phyloP scores from a whole-genome alignment of 495 filamentous ascomycete species.

The Durotheca rogersii region DNA sequence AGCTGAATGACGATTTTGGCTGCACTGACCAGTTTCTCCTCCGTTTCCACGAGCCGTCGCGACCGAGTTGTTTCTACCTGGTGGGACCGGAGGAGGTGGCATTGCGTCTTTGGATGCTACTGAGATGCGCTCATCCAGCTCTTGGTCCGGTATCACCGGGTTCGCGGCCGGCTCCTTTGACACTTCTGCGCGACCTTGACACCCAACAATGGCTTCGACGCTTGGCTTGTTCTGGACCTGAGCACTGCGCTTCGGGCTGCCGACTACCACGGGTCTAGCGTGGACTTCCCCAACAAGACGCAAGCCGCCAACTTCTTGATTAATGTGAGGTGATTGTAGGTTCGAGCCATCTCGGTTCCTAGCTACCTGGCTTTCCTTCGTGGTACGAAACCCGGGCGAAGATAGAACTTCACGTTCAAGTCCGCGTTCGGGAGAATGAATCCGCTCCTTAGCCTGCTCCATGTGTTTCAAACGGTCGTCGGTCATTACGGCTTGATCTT shows the following conservation, averaged over 20 bases:
- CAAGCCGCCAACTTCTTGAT: conserved; percentile 8
- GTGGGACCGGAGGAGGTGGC: conserved; percentile 33
- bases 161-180: background rate
- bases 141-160: background rate
- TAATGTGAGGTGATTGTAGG: background rate
- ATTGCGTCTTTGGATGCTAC: conserved; percentile 29
- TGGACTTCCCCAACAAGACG: conserved; percentile 9
- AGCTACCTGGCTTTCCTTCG: background rate
- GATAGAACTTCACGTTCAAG: background rate
- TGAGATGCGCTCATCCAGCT: conserved; percentile 7
- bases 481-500: conserved; percentile 28
- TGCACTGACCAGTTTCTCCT: background rate
- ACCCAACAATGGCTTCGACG: background rate
- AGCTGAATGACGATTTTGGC: background rate
- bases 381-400: background rate
- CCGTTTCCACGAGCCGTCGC: background rate
- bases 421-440: conserved; percentile 12
- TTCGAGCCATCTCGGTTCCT: background rate
- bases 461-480: conserved; percentile 5
- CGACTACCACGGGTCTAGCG: background rate
- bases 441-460: conserved; percentile 6
- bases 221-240: background rate
- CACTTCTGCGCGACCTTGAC: background rate
- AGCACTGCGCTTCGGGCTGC: background rate
- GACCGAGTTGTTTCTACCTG: background rate